These are phyloP conservation scores for Penicillium sp. DNA, from an alignment of 2,329 filamentous ascomycete species.

Conservation along the genomic window DNA sequence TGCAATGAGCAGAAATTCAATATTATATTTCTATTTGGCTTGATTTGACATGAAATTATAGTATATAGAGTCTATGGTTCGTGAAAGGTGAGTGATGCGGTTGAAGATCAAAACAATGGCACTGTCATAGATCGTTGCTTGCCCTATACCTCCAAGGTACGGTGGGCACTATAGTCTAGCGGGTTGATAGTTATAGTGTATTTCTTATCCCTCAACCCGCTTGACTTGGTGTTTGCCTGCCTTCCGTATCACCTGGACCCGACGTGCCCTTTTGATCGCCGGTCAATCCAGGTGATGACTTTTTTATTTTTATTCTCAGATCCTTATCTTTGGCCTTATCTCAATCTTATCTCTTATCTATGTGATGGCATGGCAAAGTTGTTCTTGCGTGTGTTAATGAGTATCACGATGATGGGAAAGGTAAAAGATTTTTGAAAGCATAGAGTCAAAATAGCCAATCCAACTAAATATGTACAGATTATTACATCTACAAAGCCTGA, in stretches of 20 bases:
- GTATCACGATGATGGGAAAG: neutral
- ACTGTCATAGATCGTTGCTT: neutral
- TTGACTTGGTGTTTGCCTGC: neutral
- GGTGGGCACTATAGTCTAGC: neutral
- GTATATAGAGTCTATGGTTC: neutral
- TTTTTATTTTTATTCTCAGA: neutral
- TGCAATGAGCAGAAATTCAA: neutral
- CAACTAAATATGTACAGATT: conserved; percentile 6
- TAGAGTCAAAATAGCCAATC: neutral
- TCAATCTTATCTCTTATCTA: no score
- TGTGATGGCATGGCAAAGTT: neutral
- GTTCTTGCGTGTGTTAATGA: neutral
- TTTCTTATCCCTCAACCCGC: neutral
- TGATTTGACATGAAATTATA: neutral
- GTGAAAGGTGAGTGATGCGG: neutral
- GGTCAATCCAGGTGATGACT: neutral
- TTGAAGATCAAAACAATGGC: neutral
- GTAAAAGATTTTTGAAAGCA: neutral
- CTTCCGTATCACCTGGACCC: neutral
- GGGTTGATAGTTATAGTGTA: neutral
- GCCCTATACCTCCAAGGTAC: neutral
- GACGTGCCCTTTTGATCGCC: neutral
- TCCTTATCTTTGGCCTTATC: neutral
- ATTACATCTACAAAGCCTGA: conserved; percentile 13
- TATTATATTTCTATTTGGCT: neutral